Evolutionary conservation across 2,329 filamentous ascomycete species (phyloP), one percentile per base, ranked within the genome.

Genomic region (Orbilia javanica): DNA sequence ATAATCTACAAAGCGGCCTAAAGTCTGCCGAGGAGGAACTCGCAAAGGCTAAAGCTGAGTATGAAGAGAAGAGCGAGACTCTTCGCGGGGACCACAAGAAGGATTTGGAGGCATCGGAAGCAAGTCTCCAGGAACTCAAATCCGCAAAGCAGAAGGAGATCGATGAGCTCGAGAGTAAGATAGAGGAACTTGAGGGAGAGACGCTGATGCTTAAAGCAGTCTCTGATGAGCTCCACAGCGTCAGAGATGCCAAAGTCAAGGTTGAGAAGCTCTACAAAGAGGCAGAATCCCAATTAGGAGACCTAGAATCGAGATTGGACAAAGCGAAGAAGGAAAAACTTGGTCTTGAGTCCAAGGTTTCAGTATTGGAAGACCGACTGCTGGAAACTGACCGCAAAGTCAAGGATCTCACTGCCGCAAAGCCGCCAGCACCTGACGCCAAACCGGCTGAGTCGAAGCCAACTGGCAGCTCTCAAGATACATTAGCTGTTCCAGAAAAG

Each of bases 21-120:
- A 84, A 67, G 85, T 15, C 84, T 85, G 2, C 83, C 90, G 20
- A 88, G 87, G 11, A 85, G 87, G 48, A 84, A 86, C 60, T 83
- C 89, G 1, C 84, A 85, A 22, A 82, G 86, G 31, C 83, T 85
- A 1, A 84, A 87, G 79, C 83, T 1, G 84, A 87, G 70, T 83
- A 90, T 3, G 84, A 86, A 78, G 44, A 15, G 15, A 72, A 72
- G 60, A 63, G 25, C 18, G 31, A 72, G 18, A 62, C 77, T 60
- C 69, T 66, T 46, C 70, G 55, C 75, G 82, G 71, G 72, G 79
- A 80, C 36, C 46, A 76, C 50, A 72, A 79, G 8, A 62, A 78
- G 20, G 67, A 79, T 8, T 31, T 79, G 31, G 81, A 81, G 44
- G 81, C 81, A 53, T 46, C 46, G 81, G 29, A 81, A 81, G 73